Percentiles rank a stretch among this genome's conserved stretches.
Evolutionary conservation across 2,329 filamentous ascomycete genomes (phyloP).

Genomic region (Neospermospora avenae): DNA sequence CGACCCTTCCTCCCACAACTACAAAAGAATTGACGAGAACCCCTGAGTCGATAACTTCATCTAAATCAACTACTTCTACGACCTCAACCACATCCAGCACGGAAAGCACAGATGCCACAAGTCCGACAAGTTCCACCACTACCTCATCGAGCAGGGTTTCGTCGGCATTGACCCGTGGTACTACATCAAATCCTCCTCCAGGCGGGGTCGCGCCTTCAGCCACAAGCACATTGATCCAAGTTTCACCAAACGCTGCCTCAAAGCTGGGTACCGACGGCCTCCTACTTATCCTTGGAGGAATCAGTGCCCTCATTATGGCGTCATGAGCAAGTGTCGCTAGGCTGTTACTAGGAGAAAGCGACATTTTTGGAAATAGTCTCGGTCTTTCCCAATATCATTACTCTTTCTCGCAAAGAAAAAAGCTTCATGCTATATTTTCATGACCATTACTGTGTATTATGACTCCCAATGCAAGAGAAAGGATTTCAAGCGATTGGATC

Average conservation of each 20-base stretch:
- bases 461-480: no score
- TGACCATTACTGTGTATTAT: no score
- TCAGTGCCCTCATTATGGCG: slow-evolving; percentile 20
- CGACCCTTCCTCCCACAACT: neutral
- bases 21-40: neutral
- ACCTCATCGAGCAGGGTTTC: neutral
- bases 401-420: no score
- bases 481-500: no score
- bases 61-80: neutral
- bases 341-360: neutral
- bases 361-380: neutral
- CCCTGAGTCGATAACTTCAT: neutral
- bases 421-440: no score
- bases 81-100: neutral
- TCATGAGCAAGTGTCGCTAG: neutral
- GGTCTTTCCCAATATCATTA: no score
- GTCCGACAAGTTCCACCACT: neutral
- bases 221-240: neutral
- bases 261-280: neutral
- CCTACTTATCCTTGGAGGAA: neutral
- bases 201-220: neutral
- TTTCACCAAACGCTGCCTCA: neutral
- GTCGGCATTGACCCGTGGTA: neutral
- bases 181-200: neutral
- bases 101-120: no score